Evolutionary conservation across 2,329 filamentous ascomycete species (phyloP).

Genomic region (Lomentospora prolificans): DNA sequence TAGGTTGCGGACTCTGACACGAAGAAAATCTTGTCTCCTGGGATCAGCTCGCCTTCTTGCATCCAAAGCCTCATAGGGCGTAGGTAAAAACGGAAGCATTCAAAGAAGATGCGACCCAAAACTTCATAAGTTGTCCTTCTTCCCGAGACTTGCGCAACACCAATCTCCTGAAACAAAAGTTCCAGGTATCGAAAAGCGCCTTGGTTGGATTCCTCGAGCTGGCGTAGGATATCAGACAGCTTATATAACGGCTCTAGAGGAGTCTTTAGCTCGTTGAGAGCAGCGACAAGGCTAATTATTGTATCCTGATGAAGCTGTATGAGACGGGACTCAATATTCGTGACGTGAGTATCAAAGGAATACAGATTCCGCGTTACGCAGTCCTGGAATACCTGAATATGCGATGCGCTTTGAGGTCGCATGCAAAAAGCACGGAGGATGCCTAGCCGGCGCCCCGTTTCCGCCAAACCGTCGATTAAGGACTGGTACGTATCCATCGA

Average conservation of each 20-base stretch:
- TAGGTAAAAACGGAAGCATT: conserved; percentile 74
- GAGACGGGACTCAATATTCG: conserved; percentile 49
- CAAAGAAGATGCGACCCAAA: conserved; percentile 62
- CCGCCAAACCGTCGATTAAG: conserved; percentile 35
- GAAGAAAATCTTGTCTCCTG: conserved; percentile 65
- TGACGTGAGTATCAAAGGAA: conserved; percentile 49
- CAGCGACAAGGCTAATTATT: conserved; percentile 55
- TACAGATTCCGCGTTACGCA: conserved; percentile 47
- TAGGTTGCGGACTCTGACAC: conserved; percentile 49
- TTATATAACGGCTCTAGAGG: conserved; percentile 45
- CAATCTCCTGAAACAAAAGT: conserved; percentile 61
- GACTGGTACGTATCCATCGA: conserved; percentile 40
- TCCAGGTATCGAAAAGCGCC: conserved; percentile 68
- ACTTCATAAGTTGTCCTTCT: conserved; percentile 51
- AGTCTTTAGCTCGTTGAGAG: conserved; percentile 47
- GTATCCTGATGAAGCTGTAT: conserved; percentile 41
- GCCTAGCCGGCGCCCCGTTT: conserved; percentile 34
- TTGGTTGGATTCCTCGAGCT: conserved; percentile 37
- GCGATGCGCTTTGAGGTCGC: conserved; percentile 38
- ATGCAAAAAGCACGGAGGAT: conserved; percentile 35
- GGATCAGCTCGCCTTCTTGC: conserved; percentile 61
- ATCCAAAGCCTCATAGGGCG: conserved; percentile 77
- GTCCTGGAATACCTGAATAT: conserved; percentile 63
- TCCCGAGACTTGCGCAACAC: conserved; percentile 59
- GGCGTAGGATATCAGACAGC: conserved; percentile 52